Base-by-base conservation (phyloP, 2,329 filamentous ascomycete genomes). In the Bipolaris oryzae region DNA sequence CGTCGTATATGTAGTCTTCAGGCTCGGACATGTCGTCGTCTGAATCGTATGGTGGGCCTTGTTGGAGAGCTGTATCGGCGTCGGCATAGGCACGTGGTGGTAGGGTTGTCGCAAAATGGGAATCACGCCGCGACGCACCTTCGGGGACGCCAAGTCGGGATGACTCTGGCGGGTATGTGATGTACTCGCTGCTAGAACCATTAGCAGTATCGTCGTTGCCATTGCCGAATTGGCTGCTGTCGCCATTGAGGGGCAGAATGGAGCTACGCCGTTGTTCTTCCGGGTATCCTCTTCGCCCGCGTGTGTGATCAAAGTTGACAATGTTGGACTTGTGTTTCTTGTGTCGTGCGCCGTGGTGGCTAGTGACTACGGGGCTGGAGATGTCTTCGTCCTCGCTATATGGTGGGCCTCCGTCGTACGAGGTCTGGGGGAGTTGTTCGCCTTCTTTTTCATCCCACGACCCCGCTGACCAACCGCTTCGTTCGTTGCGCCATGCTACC, bases 331-430 rank as follows among this genome's bases (percentile, higher is more conserved):
- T 96, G 78, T 93, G 89, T 77, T 95, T 96, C 71, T 90, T 89
- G 75, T 96, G 92, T 55, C 90, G 84, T 37, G 90, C 90, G 39
- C 58, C 62, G 48, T 73, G 71, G 46, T 74, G 71, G 63, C 89
- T 91, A 13, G 93, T 91, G 16, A 96, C 91, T 15, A 89, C 84
- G 0, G 93, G 93, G 72, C 92, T 96, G 71, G 95, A 91, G 41
- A 97, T 83, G 76, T 98, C 95, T 68, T 98, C 92, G 70, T 98
- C 93, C 78, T 97, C 93, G 76, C 92, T 96, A 80, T 92, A 98
- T 2, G 93, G 94, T 20, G 93, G 93, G 0, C 93, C 93, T 72
- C 76, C 76, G 46, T 87, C 90, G 68, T 95, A 94, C 46, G 91
- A 86, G 72, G 95, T 92, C 18, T 90, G 89, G 9, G 91, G 89